phyloP scores from a whole-genome alignment of 768 basidiomycete species.

The Lactarius akahatsu region DNA sequence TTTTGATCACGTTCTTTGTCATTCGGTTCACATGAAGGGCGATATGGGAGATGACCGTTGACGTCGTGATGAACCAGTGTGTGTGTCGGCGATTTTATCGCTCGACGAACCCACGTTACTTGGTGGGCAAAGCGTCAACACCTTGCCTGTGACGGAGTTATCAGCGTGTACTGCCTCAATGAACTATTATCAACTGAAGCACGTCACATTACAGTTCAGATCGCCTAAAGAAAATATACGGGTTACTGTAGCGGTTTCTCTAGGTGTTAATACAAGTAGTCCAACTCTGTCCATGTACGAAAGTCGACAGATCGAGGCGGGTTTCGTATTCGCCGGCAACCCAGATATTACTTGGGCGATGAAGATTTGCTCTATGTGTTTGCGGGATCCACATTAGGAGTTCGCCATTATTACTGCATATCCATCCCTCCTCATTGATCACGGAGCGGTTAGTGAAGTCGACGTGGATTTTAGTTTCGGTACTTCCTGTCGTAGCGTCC shows the following conservation, averaged over 20 bases:
- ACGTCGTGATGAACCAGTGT: no score
- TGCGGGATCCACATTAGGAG: neutral
- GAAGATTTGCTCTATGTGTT: neutral
- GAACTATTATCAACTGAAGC: no score
- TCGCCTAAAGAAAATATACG: neutral
- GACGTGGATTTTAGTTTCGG: neutral
- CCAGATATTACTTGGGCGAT: neutral
- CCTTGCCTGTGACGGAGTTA: no score
- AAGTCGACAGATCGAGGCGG: neutral
- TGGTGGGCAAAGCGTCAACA: no score
- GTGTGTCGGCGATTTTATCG: no score
- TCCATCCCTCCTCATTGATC: neutral
- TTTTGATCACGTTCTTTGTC: slow-evolving; percentile 67
- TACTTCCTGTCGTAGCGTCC: neutral
- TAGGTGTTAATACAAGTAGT: neutral
- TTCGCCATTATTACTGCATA: neutral
- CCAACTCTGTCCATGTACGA: neutral
- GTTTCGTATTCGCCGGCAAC: neutral
- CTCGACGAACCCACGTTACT: no score
- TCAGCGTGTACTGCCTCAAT: no score
- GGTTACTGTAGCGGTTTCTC: neutral
- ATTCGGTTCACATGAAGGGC: slow-evolving; percentile 58
- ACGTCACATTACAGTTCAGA: no score
- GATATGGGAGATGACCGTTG: no score
- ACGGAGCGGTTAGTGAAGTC: neutral